Evolutionary conservation across 2,329 filamentous ascomycete species (phyloP), one percentile per base, ranked within the genome.

Genomic region (Neofusicoccum sp.): DNA sequence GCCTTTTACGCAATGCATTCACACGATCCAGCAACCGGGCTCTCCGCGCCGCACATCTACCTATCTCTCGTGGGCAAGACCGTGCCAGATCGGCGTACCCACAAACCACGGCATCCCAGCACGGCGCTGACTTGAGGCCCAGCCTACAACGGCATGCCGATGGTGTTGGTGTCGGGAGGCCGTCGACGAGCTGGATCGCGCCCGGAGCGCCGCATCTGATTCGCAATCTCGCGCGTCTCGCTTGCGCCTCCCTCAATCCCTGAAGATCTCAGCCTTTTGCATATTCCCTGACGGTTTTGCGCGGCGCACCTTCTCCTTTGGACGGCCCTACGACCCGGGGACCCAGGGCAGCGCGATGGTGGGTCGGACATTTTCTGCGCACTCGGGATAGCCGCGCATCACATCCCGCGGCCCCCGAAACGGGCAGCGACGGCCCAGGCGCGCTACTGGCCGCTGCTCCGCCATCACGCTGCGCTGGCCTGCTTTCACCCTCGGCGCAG

Each of bases 181-280:
- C 9, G 40, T 38, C 58, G 14, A 41, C 33, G 12, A 60, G 20
- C 58, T 33, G 51, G 51, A 56, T 56, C 51, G 51, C 38, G 51
- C 38, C 26, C 43, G 36, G 36, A 56, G 51, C 51, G 51, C 51
- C 51, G 34, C 43, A 56, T 56, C 51, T 56, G 51, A 56, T 56
- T 56, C 36, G 51, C 51, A 56, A 56, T 47, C 54, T 45, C 54
- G 40, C 38, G 20, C 54, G 31, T 47, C 54, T 58, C 54, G 54
- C 45, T 45, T 38, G 47, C 58, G 33, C 31, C 26, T 24, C 58
- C 28, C 38, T 5, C 36, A 53, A 60, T 60, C 58, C 58, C 58
- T 60, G 58, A 60, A 48, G 38, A 60, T 60, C 58, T 60, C 58
- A 60, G 58, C 58, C 58, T 49, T 60, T 60, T 51, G 40, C 58